Conservation (phyloP, 106 monocot genomes). For the Dioscorea zingiberensis region DNA sequence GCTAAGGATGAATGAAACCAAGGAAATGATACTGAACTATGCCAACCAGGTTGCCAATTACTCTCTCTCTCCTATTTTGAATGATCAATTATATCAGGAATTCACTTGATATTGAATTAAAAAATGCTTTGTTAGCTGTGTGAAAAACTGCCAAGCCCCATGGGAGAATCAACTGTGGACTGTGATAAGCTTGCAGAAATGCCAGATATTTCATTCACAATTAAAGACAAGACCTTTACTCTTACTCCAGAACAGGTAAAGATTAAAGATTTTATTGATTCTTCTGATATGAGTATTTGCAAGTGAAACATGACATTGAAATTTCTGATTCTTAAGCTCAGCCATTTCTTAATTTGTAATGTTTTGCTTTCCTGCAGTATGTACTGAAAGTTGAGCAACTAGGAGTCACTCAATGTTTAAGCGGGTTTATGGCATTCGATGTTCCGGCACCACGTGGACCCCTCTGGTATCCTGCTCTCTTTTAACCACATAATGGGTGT, state of each 20-base stretch:
- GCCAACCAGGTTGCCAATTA: slow-evolving; percentile 45
- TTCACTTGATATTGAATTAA: not conserved
- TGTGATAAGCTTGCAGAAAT: slow-evolving; percentile 46
- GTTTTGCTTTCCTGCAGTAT: slow-evolving; percentile 18
- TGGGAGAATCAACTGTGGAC: slow-evolving; percentile 58
- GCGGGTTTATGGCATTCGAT: slow-evolving; percentile 38
- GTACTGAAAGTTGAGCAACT: slow-evolving; percentile 25
- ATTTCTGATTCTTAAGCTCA: not conserved
- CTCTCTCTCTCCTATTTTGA: not conserved
- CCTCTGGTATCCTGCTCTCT: slow-evolving; percentile 27
- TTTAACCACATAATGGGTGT: not conserved
- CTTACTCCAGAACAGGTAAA: slow-evolving; percentile 72
- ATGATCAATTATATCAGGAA: too few species aligned
- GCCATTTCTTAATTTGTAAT: not conserved
- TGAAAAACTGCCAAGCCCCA: slow-evolving; percentile 68
- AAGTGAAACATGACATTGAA: not conserved
- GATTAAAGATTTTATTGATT: not conserved
- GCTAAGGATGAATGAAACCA: slow-evolving; percentile 48
- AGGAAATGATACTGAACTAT: slow-evolving; percentile 50
- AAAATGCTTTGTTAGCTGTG: slow-evolving; percentile 39
- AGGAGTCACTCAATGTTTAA: slow-evolving; percentile 22
- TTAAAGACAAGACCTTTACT: slow-evolving; percentile 42
- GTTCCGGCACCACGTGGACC: slow-evolving; percentile 30
- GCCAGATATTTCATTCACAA: slow-evolving; percentile 73
- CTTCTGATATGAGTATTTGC: not conserved